These are phyloP conservation scores for Aspergillus egyptiacus DNA, from an alignment of 495 filamentous ascomycete species.

Conservation along the genomic window DNA sequence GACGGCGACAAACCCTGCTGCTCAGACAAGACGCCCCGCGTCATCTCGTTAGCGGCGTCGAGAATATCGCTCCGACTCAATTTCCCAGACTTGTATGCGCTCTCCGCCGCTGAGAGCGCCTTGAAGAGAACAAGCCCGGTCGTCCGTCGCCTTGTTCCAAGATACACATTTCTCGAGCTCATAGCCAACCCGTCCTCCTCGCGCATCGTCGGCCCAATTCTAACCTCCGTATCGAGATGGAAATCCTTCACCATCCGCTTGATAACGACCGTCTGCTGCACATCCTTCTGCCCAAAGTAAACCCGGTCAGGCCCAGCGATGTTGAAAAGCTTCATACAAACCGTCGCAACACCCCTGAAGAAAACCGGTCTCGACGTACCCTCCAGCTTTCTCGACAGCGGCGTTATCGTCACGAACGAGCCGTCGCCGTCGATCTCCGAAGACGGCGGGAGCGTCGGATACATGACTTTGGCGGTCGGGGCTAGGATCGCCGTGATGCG, in stretches of 20 bases:
- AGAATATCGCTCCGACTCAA: conserved; percentile 58
- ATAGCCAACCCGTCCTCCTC: conserved; percentile 83
- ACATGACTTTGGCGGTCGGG: conserved; percentile 77
- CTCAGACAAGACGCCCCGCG: conserved; percentile 44
- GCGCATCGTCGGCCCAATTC: conserved; percentile 67
- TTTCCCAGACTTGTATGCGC: conserved; percentile 53
- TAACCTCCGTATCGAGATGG: conserved; percentile 68
- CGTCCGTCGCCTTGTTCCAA: conserved; percentile 65
- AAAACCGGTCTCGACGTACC: conserved; percentile 87
- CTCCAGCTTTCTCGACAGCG: conserved; percentile 72
- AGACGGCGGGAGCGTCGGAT: conserved; percentile 76
- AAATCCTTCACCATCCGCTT: conserved; percentile 83
- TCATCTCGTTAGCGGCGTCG: conserved; percentile 54
- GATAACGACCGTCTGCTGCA: conserved; percentile 92
- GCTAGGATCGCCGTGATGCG: conserved; percentile 78
- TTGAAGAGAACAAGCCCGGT: conserved; percentile 65
- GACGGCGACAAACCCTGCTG: conserved; percentile 57
- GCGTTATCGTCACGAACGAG: conserved; percentile 90
- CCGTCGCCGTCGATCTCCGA: conserved; percentile 71
- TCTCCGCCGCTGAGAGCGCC: conserved; percentile 64
- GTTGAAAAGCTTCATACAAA: conserved; percentile 97
- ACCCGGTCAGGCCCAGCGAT: conserved; percentile 79
- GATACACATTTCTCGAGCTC: conserved; percentile 90
- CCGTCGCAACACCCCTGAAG: conserved; percentile 91
- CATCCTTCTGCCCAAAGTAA: conserved; percentile 97